A percentile compares a stretch with the other conserved stretches of the same genome.
Evolutionary conservation across 345 rosid species (phyloP).

Genomic region (Sisymbrium irio): DNA sequence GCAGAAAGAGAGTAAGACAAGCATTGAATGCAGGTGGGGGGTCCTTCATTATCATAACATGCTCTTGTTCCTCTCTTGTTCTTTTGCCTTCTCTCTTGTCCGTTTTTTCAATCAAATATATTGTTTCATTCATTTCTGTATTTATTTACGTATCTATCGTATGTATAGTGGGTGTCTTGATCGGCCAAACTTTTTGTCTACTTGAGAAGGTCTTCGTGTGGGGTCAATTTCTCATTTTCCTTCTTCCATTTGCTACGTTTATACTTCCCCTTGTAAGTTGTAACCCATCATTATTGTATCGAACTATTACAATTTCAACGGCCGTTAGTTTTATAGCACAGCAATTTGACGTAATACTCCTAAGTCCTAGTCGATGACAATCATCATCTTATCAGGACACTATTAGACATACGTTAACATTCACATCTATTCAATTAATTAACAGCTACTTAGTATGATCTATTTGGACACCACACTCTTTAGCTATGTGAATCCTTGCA

Average conservation of each 20-base stretch:
- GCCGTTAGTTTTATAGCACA: not conserved
- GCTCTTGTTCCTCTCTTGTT: conserved; percentile 31
- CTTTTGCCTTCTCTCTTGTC: conserved; percentile 8
- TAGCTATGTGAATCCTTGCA: not conserved
- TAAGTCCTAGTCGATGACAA: not conserved
- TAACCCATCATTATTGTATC: conserved; percentile 5
- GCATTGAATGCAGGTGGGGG: conserved; percentile 38
- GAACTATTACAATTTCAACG: not conserved
- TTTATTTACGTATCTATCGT: conserved; percentile 13
- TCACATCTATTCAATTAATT: not conserved
- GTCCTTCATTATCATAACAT: conserved; percentile 37
- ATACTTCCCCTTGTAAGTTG: not conserved
- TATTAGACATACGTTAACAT: not conserved
- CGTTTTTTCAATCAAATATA: conserved; percentile 20
- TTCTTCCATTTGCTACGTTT: not conserved
- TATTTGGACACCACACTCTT: not conserved
- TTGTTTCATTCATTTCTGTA: conserved; percentile 18
- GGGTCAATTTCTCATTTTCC: conserved; percentile 15
- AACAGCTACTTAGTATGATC: not conserved
- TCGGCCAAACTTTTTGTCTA: conserved; percentile 35
- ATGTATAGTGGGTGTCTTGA: conserved; percentile 11
- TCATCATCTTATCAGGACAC: conserved; percentile 5
- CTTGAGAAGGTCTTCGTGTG: conserved; percentile 16
- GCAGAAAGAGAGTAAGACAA: conserved; percentile 40
- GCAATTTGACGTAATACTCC: not conserved